Evolutionary conservation across 805 yeast genomes (phyloP), one percentile per base, ranked within the genome.

Genomic region (Nakazawaea molendinolei): DNA sequence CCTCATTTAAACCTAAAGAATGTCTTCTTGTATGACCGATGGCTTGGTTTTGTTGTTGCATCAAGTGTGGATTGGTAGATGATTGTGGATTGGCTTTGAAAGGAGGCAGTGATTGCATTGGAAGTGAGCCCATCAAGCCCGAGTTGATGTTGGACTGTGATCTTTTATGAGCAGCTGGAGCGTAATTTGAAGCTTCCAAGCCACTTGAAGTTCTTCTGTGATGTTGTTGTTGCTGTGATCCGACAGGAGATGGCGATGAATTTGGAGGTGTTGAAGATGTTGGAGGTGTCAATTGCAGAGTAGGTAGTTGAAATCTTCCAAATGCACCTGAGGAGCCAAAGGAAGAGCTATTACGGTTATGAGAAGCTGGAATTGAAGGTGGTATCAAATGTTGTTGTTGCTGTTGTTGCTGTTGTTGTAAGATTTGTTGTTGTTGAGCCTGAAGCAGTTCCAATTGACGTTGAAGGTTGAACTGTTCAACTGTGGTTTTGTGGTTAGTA

Each of bases 361-460:
- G 47, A 17, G 51, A 8, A 15, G 13, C 51, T 15, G 62, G 55
- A 28, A 44, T 19, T 36, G 30, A 23, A 25, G 41, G 33, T 21
- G 39, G 47, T 37, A 36, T 44, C n/a, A 45, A 19, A 31, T 47
- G 34, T 42, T 48, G 38, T 22, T 45, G 33, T 28, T 44, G 48
- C 38, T 53, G 56, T 43, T 61, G 71, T 50, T 76, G 74, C 45
- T 74, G 78, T 42, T 76, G 94, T 53, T 82, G 92, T 46, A 85
- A 55, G 31, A 87, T 71, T 50, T 85, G 95, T 57, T 86, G 94
- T 55, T 85, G 96, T 54, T 89, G 96, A 16, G 82, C 89, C 56
- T 87, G 95, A 3, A 86, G 95, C 45, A 76, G 68, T 50, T 92
- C 97, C 63, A 89, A 69, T 55, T 90, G 97, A 49, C 90, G 87